phyloP scores from a whole-genome alignment of 2,329 filamentous ascomycete genomes.

The Sporothrix protearum region DNA sequence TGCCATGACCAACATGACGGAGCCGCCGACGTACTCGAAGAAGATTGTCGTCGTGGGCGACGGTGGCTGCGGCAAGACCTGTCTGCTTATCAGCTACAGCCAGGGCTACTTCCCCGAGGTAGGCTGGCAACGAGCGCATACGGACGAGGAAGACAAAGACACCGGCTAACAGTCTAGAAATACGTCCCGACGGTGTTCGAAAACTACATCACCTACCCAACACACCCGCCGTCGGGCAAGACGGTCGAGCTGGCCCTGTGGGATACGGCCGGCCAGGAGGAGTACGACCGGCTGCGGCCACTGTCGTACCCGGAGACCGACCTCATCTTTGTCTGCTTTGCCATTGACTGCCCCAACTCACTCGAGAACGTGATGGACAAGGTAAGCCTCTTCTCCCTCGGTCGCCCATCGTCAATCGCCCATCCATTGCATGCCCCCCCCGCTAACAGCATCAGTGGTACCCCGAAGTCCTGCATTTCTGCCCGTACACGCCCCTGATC shows the following conservation, averaged over 20 bases:
- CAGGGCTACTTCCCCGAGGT: slow-evolving; percentile 99
- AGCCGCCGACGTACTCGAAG: slow-evolving; percentile 91
- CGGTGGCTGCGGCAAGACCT: slow-evolving; percentile 97
- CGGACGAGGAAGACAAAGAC: too few species aligned
- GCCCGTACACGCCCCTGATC: slow-evolving; percentile 92
- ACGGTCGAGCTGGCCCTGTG: slow-evolving; percentile 94
- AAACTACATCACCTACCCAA: slow-evolving; percentile 98
- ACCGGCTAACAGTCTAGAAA: slow-evolving; percentile 62
- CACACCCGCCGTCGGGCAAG: slow-evolving; percentile 82
- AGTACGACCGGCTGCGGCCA: slow-evolving; percentile 93
- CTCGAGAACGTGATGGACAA: slow-evolving; percentile 99
- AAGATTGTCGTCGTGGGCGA: slow-evolving; percentile 99
- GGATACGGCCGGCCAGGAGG: slow-evolving; percentile 98
- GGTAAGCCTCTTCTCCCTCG: slow-evolving; percentile 54
- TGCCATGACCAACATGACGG: slow-evolving; percentile 62
- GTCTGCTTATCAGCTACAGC: slow-evolving; percentile 95
- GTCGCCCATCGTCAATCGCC: too few species aligned
- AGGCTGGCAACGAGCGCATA: slow-evolving; percentile 26
- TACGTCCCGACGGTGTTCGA: slow-evolving; percentile 99
- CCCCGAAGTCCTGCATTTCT: slow-evolving; percentile 97
- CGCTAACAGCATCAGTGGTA: slow-evolving; percentile 71
- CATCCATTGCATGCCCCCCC: background rate
- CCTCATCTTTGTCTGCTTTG: slow-evolving; percentile 97
- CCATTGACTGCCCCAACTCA: slow-evolving; percentile 97
- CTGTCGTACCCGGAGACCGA: slow-evolving; percentile 98